Conservation (phyloP, 495 filamentous ascomycete genomes). For the Copromyces sp. region DNA sequence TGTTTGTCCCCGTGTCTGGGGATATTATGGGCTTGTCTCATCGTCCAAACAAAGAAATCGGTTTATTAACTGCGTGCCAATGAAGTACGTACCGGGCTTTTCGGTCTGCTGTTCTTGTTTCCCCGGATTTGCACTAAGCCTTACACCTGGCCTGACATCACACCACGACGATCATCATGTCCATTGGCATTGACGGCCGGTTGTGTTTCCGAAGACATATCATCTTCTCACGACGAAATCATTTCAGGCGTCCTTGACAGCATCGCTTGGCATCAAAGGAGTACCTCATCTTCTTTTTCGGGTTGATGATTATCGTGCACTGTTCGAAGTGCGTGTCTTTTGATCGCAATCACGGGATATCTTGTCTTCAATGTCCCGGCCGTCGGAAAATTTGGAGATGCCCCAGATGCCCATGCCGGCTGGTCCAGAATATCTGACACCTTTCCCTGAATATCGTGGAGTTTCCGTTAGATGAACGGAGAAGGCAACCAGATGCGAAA, state of each 20-base stretch:
- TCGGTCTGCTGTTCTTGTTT: not conserved
- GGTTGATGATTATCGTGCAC: not conserved
- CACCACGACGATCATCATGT: not conserved
- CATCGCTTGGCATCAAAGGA: not conserved
- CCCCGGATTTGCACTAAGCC: not conserved
- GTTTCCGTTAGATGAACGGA: not conserved
- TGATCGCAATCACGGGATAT: not conserved
- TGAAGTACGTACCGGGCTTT: not conserved
- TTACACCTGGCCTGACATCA: not conserved
- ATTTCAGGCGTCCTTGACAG: not conserved
- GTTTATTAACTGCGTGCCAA: not conserved
- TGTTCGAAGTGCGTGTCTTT: not conserved
- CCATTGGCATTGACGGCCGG: not conserved
- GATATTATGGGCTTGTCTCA: not conserved
- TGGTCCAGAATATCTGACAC: no score
- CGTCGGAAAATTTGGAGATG: not conserved
- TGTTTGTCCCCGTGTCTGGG: not conserved
- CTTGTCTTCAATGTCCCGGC: not conserved
- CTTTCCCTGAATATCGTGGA: not conserved
- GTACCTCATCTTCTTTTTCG: not conserved
- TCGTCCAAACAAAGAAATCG: not conserved
- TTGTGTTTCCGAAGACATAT: not conserved
- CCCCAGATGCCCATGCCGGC: no score
- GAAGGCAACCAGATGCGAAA: not conserved
- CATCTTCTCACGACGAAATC: not conserved